Conservation (phyloP, 1,139 yeast genomes). For the Arxiozyma slooffiae region DNA sequence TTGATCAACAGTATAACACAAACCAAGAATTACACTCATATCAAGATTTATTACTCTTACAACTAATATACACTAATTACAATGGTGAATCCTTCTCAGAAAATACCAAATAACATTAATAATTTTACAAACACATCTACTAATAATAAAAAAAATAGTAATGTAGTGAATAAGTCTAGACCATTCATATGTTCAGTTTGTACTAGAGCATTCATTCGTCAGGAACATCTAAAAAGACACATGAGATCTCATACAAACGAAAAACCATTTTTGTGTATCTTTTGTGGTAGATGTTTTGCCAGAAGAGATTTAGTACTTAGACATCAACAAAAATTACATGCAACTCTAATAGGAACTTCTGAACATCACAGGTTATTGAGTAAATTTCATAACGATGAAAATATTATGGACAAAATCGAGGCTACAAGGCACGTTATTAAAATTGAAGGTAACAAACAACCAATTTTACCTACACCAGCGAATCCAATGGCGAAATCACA, state of each 20-base stretch:
- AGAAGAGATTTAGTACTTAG: constrained; percentile 82
- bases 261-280: constrained; percentile 94
- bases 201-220: constrained; percentile 89
- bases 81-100: neutral
- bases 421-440: constrained; percentile 29
- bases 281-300: constrained; percentile 92
- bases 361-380: constrained; percentile 4
- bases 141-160: neutral
- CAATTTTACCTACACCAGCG: constrained; percentile 31
- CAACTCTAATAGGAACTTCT: constrained; percentile 36
- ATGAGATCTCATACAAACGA: constrained; percentile 94
- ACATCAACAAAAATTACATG: constrained; percentile 91
- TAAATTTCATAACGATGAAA: constrained; percentile 3
- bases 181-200: constrained; percentile 87
- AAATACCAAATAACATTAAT: neutral
- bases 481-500: constrained; percentile 23
- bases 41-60: no score
- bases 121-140: neutral
- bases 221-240: constrained; percentile 89
- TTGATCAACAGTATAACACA: no score
- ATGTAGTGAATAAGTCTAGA: constrained; percentile 36
- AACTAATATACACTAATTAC: neutral
- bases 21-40: neutral
- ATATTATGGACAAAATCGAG: constrained; percentile 1
- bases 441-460: constrained; percentile 33